These are phyloP conservation scores for Picochlorum sp. DNA, from an alignment of 139 green algal species.

Conservation along the genomic window DNA sequence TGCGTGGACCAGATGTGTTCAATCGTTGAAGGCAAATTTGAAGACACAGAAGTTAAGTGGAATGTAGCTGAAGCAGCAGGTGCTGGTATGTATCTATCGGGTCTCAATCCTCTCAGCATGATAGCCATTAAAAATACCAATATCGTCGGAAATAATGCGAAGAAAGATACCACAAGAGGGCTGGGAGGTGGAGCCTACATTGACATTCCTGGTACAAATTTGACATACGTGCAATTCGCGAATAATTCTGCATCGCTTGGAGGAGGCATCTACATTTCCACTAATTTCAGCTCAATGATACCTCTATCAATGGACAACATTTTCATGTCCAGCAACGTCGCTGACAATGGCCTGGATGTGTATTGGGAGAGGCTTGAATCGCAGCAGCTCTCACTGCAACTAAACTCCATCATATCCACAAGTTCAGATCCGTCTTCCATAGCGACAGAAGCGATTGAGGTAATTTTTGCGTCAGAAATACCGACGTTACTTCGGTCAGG, in stretches of 20 bases:
- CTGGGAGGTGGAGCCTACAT: constrained; percentile 17
- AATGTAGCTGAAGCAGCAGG: constrained; percentile 16
- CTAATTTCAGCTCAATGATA: neutral
- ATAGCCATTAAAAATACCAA: neutral
- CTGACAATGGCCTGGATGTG: neutral
- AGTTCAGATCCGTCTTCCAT: too few relatives aligned
- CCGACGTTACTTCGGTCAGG: neutral
- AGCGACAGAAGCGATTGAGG: neutral
- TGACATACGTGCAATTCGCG: neutral
- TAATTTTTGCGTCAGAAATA: neutral
- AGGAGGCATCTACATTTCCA: constrained; percentile 16
- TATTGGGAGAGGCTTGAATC: neutral
- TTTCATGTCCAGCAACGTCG: neutral
- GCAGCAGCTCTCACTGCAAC: too few relatives aligned
- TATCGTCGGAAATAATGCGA: neutral
- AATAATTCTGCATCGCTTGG: constrained; percentile 17
- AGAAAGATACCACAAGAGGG: constrained; percentile 2
- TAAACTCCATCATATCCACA: too few relatives aligned
- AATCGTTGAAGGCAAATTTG: constrained; percentile 2
- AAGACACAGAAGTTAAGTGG: neutral
- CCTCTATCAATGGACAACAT: neutral
- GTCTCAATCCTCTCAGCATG: neutral
- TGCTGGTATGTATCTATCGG: constrained; percentile 9
- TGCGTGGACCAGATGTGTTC: constrained; percentile 8
- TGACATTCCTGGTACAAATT: constrained; percentile 4